Conservation (phyloP, 495 filamentous ascomycete genomes). For the Patellaria atrata region DNA sequence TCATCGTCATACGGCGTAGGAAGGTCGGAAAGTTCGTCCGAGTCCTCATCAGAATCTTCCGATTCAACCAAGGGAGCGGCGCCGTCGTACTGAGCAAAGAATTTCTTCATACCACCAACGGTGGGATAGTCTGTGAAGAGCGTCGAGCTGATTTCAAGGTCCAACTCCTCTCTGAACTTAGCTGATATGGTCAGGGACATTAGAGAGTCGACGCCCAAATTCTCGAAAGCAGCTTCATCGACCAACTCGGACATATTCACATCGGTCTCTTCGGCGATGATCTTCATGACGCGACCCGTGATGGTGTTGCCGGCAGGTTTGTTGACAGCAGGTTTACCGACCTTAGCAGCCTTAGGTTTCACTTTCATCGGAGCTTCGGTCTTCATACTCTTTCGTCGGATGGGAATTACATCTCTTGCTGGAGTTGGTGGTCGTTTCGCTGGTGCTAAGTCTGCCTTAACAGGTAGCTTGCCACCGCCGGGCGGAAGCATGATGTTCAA, state of each 20-base stretch:
- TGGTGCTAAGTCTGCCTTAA: slow-evolving; percentile 13
- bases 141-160: slow-evolving; percentile 30
- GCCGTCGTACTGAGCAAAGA: slow-evolving; percentile 29
- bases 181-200: slow-evolving; percentile 31
- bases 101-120: slow-evolving; percentile 33
- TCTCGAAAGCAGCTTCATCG: slow-evolving; percentile 31
- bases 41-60: slow-evolving; percentile 18
- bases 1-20: slow-evolving; percentile 23
- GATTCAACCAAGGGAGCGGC: slow-evolving; percentile 21
- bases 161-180: slow-evolving; percentile 32
- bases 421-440: too few species aligned
- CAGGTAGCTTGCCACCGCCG: slow-evolving; percentile 16
- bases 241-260: slow-evolving; percentile 30
- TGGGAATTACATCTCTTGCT: too few species aligned
- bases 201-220: slow-evolving; percentile 31
- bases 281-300: slow-evolving; percentile 29
- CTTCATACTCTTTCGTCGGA: too few species aligned
- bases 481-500: slow-evolving; percentile 29
- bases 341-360: slow-evolving; percentile 21
- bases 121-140: slow-evolving; percentile 32
- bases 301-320: slow-evolving; percentile 21
- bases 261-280: slow-evolving; percentile 31
- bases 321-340: slow-evolving; percentile 6
- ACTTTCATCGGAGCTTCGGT: too few species aligned
- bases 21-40: slow-evolving; percentile 23